These are phyloP conservation scores for Barnettozyma californica DNA, from an alignment of 805 yeast species.

Conservation along the genomic window DNA sequence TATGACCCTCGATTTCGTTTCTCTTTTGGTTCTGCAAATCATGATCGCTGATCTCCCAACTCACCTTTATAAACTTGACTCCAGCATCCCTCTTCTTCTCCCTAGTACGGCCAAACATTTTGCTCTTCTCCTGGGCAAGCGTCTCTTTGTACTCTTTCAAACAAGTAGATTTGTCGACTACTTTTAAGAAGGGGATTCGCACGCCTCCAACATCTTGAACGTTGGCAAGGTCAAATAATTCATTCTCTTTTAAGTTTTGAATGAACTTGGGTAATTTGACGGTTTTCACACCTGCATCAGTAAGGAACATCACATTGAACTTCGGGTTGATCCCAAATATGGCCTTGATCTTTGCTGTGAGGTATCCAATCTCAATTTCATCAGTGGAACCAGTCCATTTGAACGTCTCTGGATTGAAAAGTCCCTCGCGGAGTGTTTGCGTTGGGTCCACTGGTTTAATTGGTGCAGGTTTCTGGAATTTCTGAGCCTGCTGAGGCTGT, in stretches of 20 bases:
- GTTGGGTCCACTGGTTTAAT: not conserved
- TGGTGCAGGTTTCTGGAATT: not conserved
- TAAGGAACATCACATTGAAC: constrained; percentile 10
- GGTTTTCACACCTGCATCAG: constrained; percentile 10
- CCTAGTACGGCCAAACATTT: constrained; percentile 22
- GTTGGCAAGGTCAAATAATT: constrained; percentile 18
- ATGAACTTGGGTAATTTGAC: constrained; percentile 12
- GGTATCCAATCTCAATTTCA: constrained; percentile 20
- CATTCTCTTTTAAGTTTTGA: constrained; percentile 8
- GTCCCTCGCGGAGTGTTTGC: not conserved
- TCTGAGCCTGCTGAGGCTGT: not conserved
- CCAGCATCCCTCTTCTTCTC: constrained; percentile 27
- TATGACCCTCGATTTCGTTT: constrained; percentile 40
- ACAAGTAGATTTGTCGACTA: constrained; percentile 15
- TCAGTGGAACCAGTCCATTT: constrained; percentile 13
- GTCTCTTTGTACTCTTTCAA: constrained; percentile 27
- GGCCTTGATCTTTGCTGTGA: constrained; percentile 17
- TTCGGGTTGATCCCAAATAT: constrained; percentile 10
- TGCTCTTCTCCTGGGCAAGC: constrained; percentile 16
- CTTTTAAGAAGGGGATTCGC: constrained; percentile 12
- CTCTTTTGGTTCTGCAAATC: constrained; percentile 50
- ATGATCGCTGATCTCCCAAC: constrained; percentile 52
- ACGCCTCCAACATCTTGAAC: constrained; percentile 10
- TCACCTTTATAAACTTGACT: constrained; percentile 42
- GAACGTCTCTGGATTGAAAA: constrained; percentile 17